Evolutionary conservation across 345 rosid genomes (phyloP), one percentile per base, ranked within the genome.

Genomic region (Psidium guajava): DNA sequence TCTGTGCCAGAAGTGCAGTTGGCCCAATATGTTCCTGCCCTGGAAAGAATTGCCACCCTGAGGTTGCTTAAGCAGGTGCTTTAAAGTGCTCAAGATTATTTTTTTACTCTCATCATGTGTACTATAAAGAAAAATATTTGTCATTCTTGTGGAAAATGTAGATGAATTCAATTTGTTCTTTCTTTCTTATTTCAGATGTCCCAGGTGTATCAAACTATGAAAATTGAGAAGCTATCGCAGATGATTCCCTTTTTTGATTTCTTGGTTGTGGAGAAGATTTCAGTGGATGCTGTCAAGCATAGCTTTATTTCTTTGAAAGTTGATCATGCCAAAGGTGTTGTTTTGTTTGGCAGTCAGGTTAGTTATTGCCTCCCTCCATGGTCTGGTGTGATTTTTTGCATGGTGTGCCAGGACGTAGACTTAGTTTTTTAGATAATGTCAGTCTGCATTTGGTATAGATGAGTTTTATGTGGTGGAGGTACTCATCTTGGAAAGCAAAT

Each of bases 41-140:
- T 98, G 88, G 99, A 98, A 88, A 96, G 93, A 92, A 96, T 98
- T 89, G 91, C 95, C 87, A 93, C 98, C 77, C 90, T 96, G 51
- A 94, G 98, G 92, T 81, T 96, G 89, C 98, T 98, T 87, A 95
- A 95, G 85, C 99, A 97, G 99, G 99, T 94, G 52, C 82, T 81
- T 86, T 84, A 36, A 54, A 82, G 61, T 53, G 44, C 59, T 8
- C 47, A 6, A 47, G 20, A 56, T 82, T 53, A 25, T 54, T 54
- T 82, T 16, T 82, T 82, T 49, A 36, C 77, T 3, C 53, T 57
- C 53, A 84, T 84, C 81, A 42, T 16, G 25, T 58, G 42, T 57
- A 16, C 28, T 56, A 57, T 86, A 58, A 6, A 28, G 42, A 64
- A 61, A 28, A 15, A 64, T 64, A 28, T 28, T 10, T 64, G 75